A percentile compares a stretch with the other conserved stretches of the same genome.
Evolutionary conservation across 73 alveolate species (phyloP).

Genomic region (Symbiodinium natans): DNA sequence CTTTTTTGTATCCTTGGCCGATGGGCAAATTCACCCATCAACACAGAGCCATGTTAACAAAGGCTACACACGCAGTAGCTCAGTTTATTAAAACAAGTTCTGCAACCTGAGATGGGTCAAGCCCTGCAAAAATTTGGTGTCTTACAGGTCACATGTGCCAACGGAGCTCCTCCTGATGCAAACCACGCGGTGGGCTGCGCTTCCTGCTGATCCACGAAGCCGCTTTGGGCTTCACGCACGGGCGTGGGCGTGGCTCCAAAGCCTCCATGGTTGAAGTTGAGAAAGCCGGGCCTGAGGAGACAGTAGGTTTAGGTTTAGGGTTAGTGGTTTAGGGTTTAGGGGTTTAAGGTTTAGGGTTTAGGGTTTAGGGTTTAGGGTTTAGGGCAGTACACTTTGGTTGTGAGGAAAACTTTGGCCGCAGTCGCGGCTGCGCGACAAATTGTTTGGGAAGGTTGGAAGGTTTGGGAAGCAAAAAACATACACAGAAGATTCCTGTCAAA

Average conservation of each 20-base stretch:
- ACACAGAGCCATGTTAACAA: not conserved
- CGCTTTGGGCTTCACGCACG: constrained; percentile 46
- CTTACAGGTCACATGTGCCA: too few relatives aligned
- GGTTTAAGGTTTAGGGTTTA: not conserved
- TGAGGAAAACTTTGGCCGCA: too few relatives aligned
- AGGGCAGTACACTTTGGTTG: too few relatives aligned
- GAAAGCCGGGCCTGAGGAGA: constrained; percentile 46
- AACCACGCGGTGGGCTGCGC: constrained; percentile 90
- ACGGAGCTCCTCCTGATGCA: constrained; percentile 14
- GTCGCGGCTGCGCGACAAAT: too few relatives aligned
- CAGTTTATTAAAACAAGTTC: too few relatives aligned
- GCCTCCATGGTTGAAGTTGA: constrained; percentile 91
- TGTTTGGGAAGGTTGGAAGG: too few relatives aligned
- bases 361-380: too few relatives aligned
- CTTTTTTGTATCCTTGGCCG: constrained; percentile 23
- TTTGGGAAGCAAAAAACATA: too few relatives aligned
- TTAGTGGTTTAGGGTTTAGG: not conserved
- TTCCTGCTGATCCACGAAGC: constrained; percentile 65
- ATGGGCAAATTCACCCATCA: not conserved
- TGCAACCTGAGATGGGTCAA: too few relatives aligned
- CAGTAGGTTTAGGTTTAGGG: not conserved
- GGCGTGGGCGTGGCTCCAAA: constrained; percentile 80
- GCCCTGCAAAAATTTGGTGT: too few relatives aligned
- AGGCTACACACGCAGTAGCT: too few relatives aligned
- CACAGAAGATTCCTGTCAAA: too few relatives aligned